Evolutionary conservation across 805 yeast genomes (phyloP), one percentile per base, ranked within the genome.

Genomic region (Kockiozyma suomiensis): DNA sequence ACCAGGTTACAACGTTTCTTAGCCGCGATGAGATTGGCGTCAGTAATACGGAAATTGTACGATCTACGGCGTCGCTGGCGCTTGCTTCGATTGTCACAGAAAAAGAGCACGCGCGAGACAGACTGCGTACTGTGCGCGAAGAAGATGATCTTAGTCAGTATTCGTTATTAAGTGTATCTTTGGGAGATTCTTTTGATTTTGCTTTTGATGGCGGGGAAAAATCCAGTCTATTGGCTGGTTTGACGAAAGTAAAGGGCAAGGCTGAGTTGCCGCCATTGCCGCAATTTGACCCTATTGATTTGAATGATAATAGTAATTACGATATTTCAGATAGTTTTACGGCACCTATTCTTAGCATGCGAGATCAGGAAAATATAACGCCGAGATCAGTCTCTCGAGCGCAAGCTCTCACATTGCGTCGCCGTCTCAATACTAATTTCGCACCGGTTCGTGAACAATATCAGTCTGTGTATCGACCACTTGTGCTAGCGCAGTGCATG

Each of bases 391-490:
- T n/a, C 12, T 6, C 53, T 12, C 30, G 53, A 35, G 23, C 19
- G n/a, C 33, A 37, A 10, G 53, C 53, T 13, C 25, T 49, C 17
- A 23, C 53, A 15, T 35, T 49, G 3, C 53, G 53, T 25, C 53
- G 53, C 10, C 53, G 43, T 7, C 30, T 37, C 6, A 49, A 49
- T 10, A 37, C 30, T 5, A 49, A 49, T 25, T 49, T 49, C 35
- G 53, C 53, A 15, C 53, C 53, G 5, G 43, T 37, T 21, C 30
- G 53, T 5, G 53, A 49, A n/a, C 32, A 33, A 19, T 49, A 37
- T 15, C 15, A 49, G 12, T 49, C 53, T 17, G 43, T 28, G 12
- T 49, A 35, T 37, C 23, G 53, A 32, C 35, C 53, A 12, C 43
- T 37, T 35, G 1, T 37, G 21, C 15, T 49, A 15, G 40, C 32